Conservation (phyloP, 2,329 filamentous ascomycete species). For the Neonectria faginata region DNA sequence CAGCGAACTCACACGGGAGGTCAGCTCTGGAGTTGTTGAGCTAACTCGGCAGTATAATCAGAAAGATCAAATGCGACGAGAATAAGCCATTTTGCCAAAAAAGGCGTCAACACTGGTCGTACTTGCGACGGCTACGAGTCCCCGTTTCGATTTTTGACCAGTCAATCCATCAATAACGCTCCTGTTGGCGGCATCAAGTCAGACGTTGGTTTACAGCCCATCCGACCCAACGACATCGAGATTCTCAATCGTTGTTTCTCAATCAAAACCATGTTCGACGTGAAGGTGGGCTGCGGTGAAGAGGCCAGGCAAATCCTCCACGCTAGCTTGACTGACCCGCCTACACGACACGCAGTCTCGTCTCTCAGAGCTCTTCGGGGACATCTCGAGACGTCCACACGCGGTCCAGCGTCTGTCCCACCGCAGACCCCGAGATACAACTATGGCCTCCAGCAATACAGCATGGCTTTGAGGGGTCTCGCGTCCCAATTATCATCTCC, state of each 20-base stretch:
- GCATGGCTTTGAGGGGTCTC: constrained; percentile 54
- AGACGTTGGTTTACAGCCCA: constrained; percentile 33
- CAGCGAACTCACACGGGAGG: background rate
- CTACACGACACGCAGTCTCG: constrained; percentile 53
- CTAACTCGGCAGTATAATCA: constrained; percentile 46
- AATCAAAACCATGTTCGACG: constrained; percentile 56
- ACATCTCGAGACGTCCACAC: constrained; percentile 52
- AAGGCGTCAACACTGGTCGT: constrained; percentile 54
- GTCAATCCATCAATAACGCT: constrained; percentile 28
- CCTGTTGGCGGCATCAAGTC: constrained; percentile 19
- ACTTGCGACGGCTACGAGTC: constrained; percentile 58
- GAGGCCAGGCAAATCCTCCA: constrained; percentile 56
- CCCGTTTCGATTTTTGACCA: constrained; percentile 48
- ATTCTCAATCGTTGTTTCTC: constrained; percentile 56
- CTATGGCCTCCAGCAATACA: constrained; percentile 57
- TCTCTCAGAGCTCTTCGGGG: constrained; percentile 56
- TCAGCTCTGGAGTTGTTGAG: constrained; percentile 18
- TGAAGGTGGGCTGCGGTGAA: constrained; percentile 51
- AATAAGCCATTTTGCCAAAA: constrained; percentile 51
- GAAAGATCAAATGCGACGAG: constrained; percentile 55
- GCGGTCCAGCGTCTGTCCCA: constrained; percentile 38
- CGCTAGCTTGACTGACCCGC: constrained; percentile 51
- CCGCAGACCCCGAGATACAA: constrained; percentile 48
- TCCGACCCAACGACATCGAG: constrained; percentile 47
- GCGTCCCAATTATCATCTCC: constrained; percentile 53